phyloP scores from a whole-genome alignment of 768 basidiomycete genomes.

The Amanita muscaria region DNA sequence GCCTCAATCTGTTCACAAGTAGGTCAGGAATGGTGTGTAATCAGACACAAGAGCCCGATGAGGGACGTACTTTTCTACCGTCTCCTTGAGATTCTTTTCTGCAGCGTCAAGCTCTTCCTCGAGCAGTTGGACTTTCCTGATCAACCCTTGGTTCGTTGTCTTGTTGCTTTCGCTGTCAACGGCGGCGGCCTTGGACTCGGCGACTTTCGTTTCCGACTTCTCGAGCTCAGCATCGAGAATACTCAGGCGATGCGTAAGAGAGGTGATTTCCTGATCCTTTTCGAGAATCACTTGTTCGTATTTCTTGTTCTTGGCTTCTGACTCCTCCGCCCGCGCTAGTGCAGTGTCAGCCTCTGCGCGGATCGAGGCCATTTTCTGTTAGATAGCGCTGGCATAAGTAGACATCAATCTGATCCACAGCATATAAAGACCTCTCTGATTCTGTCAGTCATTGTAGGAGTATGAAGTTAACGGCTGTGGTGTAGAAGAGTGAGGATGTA shows the following conservation, averaged over 20 bases:
- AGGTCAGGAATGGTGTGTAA: slow-evolving; percentile 13
- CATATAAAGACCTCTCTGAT: slow-evolving; percentile 35
- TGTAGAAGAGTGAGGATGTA: slow-evolving; percentile 10
- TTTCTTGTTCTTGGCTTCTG: slow-evolving; percentile 78
- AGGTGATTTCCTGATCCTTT: slow-evolving; percentile 81
- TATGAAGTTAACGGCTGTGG: slow-evolving; percentile 10
- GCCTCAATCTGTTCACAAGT: slow-evolving; percentile 62
- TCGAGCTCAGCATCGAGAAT: slow-evolving; percentile 61
- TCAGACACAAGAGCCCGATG: slow-evolving; percentile 10
- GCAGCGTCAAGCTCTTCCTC: slow-evolving; percentile 94
- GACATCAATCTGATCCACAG: slow-evolving; percentile 1
- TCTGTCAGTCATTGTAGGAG: slow-evolving; percentile 32
- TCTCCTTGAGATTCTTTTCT: slow-evolving; percentile 96
- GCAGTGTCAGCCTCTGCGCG: slow-evolving; percentile 82
- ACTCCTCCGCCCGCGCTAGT: slow-evolving; percentile 73
- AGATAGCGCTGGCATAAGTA: slow-evolving; percentile 1
- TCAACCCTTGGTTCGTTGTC: slow-evolving; percentile 62
- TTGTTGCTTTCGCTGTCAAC: slow-evolving; percentile 65
- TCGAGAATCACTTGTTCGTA: slow-evolving; percentile 63
- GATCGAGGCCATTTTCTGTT: slow-evolving; percentile 66
- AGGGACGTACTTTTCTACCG: slow-evolving; percentile 81
- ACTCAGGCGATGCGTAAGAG: slow-evolving; percentile 64
- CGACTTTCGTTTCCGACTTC: slow-evolving; percentile 57
- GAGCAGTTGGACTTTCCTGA: slow-evolving; percentile 80
- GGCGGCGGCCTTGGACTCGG: slow-evolving; percentile 52